Conservation (phyloP, 352 stramenopile species). For the Phytopythium aichiense region DNA sequence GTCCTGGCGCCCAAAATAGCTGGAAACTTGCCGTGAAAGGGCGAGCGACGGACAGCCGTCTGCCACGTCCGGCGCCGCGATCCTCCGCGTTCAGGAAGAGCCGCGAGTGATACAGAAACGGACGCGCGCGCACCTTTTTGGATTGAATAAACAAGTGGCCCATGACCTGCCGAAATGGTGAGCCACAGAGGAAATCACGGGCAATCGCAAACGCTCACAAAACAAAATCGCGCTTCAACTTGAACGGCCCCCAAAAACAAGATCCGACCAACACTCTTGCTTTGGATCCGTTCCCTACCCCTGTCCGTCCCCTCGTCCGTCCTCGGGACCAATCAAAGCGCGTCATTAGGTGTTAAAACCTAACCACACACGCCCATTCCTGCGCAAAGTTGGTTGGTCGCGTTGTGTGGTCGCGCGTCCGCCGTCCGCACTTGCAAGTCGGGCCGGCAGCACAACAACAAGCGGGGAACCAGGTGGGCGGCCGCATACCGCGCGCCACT, state of each 20-base stretch:
- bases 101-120: neutral
- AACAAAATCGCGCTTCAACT: neutral
- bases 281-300: neutral
- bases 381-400: conserved; percentile 6
- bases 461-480: conserved; percentile 5
- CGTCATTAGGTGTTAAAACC: neutral
- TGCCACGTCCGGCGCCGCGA: neutral
- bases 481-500: conserved; percentile 1
- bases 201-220: too few relatives aligned
- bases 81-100: neutral
- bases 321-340: neutral
- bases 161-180: too few relatives aligned
- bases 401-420: neutral
- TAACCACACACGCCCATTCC: conserved; percentile 3
- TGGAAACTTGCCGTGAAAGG: neutral
- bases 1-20: neutral
- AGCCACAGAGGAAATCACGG: too few relatives aligned
- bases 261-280: too few relatives aligned
- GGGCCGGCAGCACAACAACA: neutral
- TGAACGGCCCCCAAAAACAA: neutral
- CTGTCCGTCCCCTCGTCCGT: neutral
- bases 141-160: neutral
- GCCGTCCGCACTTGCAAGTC: neutral
- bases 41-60: neutral
- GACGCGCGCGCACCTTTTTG: neutral